phyloP scores from a whole-genome alignment of 257 asterid species.

The Salvia miltiorrhiza region DNA sequence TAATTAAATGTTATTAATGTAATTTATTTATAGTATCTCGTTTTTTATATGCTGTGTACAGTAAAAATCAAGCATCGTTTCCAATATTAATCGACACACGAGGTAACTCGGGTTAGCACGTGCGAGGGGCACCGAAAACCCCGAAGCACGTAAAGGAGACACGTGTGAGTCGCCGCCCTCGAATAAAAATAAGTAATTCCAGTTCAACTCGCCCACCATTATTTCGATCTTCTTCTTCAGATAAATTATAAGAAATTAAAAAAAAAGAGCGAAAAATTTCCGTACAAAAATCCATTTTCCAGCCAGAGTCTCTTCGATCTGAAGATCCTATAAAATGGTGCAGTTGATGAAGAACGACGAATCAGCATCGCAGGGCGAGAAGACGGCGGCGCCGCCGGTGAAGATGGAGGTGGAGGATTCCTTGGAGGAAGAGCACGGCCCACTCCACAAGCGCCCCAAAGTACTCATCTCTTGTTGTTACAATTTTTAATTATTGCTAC shows the following conservation, averaged over 20 bases:
- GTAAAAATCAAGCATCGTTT: neutral
- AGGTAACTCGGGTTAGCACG: conserved; percentile 16
- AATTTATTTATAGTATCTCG: neutral
- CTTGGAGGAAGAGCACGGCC: conserved; percentile 47
- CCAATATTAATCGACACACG: neutral
- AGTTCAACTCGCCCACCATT: conserved; percentile 24
- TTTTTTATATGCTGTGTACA: no score
- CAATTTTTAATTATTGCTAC: neutral
- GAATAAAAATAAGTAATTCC: conserved; percentile 23
- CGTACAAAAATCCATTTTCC: neutral
- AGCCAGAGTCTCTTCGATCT: conserved; percentile 24
- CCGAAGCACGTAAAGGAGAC: conserved; percentile 26
- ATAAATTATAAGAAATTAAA: neutral
- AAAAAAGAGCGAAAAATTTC: neutral
- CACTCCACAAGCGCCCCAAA: conserved; percentile 45
- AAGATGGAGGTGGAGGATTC: conserved; percentile 54
- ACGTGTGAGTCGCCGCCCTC: conserved; percentile 49
- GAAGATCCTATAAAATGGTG: conserved; percentile 25
- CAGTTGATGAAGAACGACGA: conserved; percentile 48
- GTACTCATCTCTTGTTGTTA: conserved; percentile 22
- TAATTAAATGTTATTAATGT: neutral
- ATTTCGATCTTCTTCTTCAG: conserved; percentile 2
- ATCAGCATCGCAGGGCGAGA: conserved; percentile 38
- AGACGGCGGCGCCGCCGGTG: conserved; percentile 29
- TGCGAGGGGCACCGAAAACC: conserved; percentile 27